Conservation (phyloP, 2,329 filamentous ascomycete species). For the Acarospora socialis region DNA sequence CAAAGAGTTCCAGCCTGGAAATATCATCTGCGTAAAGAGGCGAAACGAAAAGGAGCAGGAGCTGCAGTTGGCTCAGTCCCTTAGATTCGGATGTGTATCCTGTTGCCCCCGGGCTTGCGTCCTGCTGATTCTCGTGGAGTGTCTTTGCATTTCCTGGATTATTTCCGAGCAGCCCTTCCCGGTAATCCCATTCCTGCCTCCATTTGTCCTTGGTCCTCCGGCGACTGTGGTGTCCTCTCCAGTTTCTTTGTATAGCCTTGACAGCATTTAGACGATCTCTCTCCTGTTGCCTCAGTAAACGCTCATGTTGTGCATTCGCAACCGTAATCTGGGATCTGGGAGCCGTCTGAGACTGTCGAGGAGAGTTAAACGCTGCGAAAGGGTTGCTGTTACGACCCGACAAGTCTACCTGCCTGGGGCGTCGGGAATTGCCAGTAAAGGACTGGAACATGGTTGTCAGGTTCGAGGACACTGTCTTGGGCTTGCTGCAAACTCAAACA, state of each 20-base stretch:
- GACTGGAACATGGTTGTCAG: slow-evolving; percentile 61
- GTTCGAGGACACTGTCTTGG: too few relatives aligned
- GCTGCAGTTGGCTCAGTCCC: slow-evolving; percentile 10
- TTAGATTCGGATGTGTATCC: slow-evolving; percentile 8
- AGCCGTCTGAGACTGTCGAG: slow-evolving; percentile 40
- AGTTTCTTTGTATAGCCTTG: slow-evolving; percentile 60
- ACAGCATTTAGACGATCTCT: slow-evolving; percentile 61
- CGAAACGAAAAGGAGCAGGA: slow-evolving; percentile 14
- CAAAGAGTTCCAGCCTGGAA: slow-evolving; percentile 30
- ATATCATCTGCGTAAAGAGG: slow-evolving; percentile 8
- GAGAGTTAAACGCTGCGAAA: slow-evolving; percentile 48
- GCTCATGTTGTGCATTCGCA: slow-evolving; percentile 74
- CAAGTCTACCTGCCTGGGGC: slow-evolving; percentile 83
- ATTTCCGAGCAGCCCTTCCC: slow-evolving; percentile 31
- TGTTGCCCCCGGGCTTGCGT: too few relatives aligned
- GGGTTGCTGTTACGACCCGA: slow-evolving; percentile 73
- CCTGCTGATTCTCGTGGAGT: slow-evolving; percentile 30
- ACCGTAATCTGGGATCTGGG: slow-evolving; percentile 62
- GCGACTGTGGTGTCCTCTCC: slow-evolving; percentile 62
- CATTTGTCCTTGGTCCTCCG: slow-evolving; percentile 41
- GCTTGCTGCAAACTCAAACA: too few relatives aligned
- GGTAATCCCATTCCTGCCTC: slow-evolving; percentile 48
- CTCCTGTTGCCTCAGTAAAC: slow-evolving; percentile 65
- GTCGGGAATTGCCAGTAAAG: slow-evolving; percentile 77
- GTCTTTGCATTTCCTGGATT: slow-evolving; percentile 25